These are phyloP conservation scores for Stereum hirsutum DNA, from an alignment of 1,284 basidiomycete species.

Conservation along the genomic window DNA sequence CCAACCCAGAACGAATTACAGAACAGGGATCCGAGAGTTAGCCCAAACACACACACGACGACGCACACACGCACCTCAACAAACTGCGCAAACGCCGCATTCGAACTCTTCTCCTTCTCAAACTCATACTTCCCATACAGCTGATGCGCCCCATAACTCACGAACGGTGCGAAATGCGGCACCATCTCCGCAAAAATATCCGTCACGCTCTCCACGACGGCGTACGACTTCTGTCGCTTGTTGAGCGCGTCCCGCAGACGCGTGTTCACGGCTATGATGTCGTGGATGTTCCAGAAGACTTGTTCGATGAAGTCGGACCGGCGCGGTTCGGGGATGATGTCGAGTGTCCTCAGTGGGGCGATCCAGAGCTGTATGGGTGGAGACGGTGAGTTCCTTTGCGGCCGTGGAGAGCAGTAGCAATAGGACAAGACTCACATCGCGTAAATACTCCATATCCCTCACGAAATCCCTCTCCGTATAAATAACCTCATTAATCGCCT, in stretches of 20 bases:
- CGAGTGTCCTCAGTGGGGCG: conserved; percentile 69
- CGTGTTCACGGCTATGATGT: conserved; percentile 89
- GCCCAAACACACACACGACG: neutral
- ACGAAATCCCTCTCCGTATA: conserved; percentile 99
- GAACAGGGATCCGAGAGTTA: neutral
- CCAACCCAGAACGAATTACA: neutral
- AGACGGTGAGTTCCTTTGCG: neutral
- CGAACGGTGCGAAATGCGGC: conserved; percentile 87
- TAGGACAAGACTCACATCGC: conserved; percentile 59
- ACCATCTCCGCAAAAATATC: conserved; percentile 89
- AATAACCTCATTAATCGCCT: conserved; percentile 98
- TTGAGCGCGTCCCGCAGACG: conserved; percentile 88
- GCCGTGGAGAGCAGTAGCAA: neutral
- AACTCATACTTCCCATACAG: conserved; percentile 98
- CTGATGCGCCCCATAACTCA: conserved; percentile 94
- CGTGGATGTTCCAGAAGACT: conserved; percentile 97
- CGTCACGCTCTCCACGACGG: conserved; percentile 87
- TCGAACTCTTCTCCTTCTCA: conserved; percentile 94
- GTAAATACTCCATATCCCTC: conserved; percentile 94
- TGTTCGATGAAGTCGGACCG: conserved; percentile 87
- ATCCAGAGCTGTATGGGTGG: conserved; percentile 67
- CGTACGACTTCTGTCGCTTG: conserved; percentile 91
- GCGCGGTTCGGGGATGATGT: conserved; percentile 71
- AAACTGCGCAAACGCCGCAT: conserved; percentile 91
- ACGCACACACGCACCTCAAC: conserved; percentile 76